These are phyloP conservation scores for Phytophthora fragariae DNA, from an alignment of 352 stramenopile genomes.

Conservation along the genomic window DNA sequence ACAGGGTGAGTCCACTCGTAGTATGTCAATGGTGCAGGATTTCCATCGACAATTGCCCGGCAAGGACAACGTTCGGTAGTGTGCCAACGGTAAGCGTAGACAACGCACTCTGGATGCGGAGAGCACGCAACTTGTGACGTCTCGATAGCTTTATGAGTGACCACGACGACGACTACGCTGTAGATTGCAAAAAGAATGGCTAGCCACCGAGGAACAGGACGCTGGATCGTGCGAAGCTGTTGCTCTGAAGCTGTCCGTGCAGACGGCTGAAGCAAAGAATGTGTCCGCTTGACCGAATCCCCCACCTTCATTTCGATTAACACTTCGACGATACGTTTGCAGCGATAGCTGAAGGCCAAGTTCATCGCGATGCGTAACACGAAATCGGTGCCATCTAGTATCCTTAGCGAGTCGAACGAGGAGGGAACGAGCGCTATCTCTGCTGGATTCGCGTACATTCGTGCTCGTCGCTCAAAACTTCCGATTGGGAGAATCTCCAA, in stretches of 20 bases:
- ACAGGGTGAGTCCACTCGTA: constrained; percentile 42
- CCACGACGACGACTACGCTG: constrained; percentile 10
- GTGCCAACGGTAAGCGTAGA: constrained; percentile 33
- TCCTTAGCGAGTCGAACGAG: constrained; percentile 44
- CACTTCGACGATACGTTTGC: constrained; percentile 44
- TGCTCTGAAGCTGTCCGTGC: background rate
- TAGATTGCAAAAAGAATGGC: constrained; percentile 28
- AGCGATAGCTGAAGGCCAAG: constrained; percentile 44
- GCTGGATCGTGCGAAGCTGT: background rate
- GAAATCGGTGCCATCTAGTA: constrained; percentile 31
- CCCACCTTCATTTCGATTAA: constrained; percentile 21
- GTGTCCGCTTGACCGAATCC: background rate
- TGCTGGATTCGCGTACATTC: constrained; percentile 37
- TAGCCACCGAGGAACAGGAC: constrained; percentile 6
- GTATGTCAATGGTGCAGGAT: constrained; percentile 41
- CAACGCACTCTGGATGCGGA: constrained; percentile 36
- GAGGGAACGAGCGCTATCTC: constrained; percentile 39
- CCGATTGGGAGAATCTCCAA: constrained; percentile 34
- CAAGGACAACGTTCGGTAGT: constrained; percentile 32
- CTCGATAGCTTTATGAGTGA: constrained; percentile 16
- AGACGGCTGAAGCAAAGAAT: background rate
- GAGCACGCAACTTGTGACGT: constrained; percentile 22
- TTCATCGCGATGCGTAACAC: constrained; percentile 46
- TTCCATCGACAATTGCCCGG: constrained; percentile 37
- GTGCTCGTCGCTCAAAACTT: constrained; percentile 43